Base-by-base conservation (phyloP, 768 basidiomycete genomes). In the Pholiota microspora region DNA sequence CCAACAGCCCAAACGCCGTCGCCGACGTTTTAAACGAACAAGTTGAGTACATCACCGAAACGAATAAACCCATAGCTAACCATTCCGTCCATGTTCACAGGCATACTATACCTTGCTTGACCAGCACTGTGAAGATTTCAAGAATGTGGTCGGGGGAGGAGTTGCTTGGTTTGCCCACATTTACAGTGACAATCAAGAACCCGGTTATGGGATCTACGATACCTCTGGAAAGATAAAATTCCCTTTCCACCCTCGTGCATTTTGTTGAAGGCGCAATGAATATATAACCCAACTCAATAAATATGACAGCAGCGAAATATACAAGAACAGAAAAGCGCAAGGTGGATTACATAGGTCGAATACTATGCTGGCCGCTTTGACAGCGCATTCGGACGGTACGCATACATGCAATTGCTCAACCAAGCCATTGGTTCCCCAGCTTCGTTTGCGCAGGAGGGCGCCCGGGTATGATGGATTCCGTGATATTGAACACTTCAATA, bases 401-500 rank as follows among this genome's bases (percentile, higher is more conserved):
- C 9, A 12, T 21, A 16, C 2, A 13, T 47, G 24, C 10, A 21
- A n/a, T 31, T 31, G 27, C 25, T 72, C 61, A 89, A 47, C 88
- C 88, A 60, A 89, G 87, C 89, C 88, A 91, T 67, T 87, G 84
- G 45, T 78, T 77, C 7, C 84, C 86, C 2, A 84, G 70, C 57
- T 73, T 79, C 23, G 73, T 82, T 56, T 72, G 69, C 1, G 84
- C 81, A 31, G 81, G 76, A 3, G 82, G 77, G 31, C 94, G 80
- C 60, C 85, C 82, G 0, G 94, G 93, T 55, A 98, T 92, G 56
- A 75, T 76, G 2, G 91, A 76, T 57, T 86, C 77, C 0, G 69
- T 85, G 62, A 98, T 95, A 28, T 89, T 71, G 72, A 94, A 97
- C 0, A 89, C 80, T 57, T 93, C 82, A 62, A 92, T 97, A 7